Conservation (phyloP, 176 grass and related monocot genomes). For the Lolium rigidum region DNA sequence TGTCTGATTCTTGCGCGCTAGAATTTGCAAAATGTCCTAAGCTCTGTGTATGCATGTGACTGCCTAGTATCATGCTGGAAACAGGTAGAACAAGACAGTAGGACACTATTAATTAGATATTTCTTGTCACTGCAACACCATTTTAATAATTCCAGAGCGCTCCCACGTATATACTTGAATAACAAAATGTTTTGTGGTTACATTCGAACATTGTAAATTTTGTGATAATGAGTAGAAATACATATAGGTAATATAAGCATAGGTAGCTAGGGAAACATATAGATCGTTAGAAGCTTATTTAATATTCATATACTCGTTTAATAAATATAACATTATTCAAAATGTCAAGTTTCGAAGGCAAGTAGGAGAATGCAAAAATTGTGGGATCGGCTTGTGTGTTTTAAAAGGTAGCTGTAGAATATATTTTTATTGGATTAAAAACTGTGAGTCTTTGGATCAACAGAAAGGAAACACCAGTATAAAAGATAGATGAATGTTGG, state of each 20-base stretch:
- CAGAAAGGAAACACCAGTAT: too few species aligned
- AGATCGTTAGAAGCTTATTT: background rate
- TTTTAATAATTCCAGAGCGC: background rate
- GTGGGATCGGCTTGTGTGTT: background rate
- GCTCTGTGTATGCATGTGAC: background rate
- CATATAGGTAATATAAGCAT: background rate
- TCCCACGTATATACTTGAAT: background rate
- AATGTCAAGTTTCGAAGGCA: background rate
- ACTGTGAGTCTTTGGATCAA: too few species aligned
- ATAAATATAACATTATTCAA: background rate
- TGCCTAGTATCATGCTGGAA: background rate
- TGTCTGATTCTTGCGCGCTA: background rate
- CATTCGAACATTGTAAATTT: background rate
- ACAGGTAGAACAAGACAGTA: background rate
- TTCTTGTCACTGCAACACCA: too few species aligned
- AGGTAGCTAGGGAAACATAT: background rate
- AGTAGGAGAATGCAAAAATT: background rate
- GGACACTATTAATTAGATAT: background rate
- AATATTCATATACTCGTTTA: background rate
- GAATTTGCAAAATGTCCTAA: background rate
- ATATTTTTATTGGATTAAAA: too few species aligned
- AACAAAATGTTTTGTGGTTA: background rate
- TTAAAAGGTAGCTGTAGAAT: background rate
- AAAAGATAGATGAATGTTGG: too few species aligned
- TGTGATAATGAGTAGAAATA: background rate